phyloP scores from a whole-genome alignment of 1,284 basidiomycete genomes.

The Melampsora abietis-canadensis region DNA sequence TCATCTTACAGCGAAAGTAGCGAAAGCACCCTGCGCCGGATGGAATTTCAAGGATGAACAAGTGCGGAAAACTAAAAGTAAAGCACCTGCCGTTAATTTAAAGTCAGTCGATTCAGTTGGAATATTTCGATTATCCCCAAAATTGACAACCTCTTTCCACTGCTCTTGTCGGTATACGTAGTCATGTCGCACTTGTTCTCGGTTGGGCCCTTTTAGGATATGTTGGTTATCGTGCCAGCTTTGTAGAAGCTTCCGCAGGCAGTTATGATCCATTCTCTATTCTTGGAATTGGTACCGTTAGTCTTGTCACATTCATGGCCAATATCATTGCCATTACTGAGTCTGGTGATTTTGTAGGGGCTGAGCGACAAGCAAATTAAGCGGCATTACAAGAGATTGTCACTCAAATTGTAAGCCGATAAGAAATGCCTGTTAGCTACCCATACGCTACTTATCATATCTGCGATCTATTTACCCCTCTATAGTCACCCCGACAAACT shows the following conservation, averaged over 20 bases:
- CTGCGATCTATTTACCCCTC: not conserved
- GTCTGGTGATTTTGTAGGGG: constrained; percentile 55
- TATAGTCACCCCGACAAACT: constrained; percentile 94
- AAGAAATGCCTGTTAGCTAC: constrained; percentile 8
- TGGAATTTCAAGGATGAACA: constrained; percentile 59
- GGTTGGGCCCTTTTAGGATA: constrained; percentile 75
- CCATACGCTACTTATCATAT: constrained; percentile 37
- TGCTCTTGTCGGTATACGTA: constrained; percentile 52
- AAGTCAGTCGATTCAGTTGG: constrained; percentile 37
- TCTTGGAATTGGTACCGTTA: constrained; percentile 71
- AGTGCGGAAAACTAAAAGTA: constrained; percentile 30
- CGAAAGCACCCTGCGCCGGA: constrained; percentile 64
- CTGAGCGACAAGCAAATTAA: constrained; percentile 86
- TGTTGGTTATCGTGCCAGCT: constrained; percentile 65
- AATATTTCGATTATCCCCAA: constrained; percentile 46
- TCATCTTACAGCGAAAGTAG: constrained; percentile 40
- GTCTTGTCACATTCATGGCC: constrained; percentile 44
- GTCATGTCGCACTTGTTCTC: constrained; percentile 60
- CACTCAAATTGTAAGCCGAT: constrained; percentile 69
- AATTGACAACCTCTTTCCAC: constrained; percentile 33
- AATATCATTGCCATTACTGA: not conserved
- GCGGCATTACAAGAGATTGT: constrained; percentile 92
- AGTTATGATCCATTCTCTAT: constrained; percentile 94
- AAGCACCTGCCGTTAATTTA: constrained; percentile 15
- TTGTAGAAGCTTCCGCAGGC: constrained; percentile 60